phyloP scores from a whole-genome alignment of 306 rosid genomes.

The Prunus fruticosa region DNA sequence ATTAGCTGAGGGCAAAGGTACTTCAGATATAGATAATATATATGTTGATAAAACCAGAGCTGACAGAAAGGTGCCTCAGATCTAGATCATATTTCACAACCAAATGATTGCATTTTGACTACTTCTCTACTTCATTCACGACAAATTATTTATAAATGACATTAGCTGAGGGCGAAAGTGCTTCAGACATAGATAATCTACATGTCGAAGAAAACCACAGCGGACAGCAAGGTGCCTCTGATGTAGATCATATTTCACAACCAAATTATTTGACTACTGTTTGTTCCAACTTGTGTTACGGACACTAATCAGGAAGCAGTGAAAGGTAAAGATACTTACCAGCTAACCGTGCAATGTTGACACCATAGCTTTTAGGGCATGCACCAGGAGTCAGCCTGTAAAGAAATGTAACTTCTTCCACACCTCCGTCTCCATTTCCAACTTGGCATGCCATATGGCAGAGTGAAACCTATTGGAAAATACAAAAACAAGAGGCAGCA shows the following conservation, averaged over 20 bases:
- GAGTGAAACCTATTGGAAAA: slow-evolving; percentile 65
- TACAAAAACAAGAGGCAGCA: slow-evolving; percentile 20
- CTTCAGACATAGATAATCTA: not conserved
- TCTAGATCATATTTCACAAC: not conserved
- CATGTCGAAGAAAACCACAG: not conserved
- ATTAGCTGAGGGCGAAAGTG: not conserved
- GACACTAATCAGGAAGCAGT: not conserved
- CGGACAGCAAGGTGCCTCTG: not conserved
- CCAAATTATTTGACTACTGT: not conserved
- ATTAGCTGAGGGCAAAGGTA: not conserved
- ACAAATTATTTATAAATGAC: not conserved
- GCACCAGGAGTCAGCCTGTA: slow-evolving; percentile 78
- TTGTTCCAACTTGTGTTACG: not conserved
- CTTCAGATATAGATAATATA: too few species aligned
- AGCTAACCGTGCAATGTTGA: slow-evolving; percentile 90
- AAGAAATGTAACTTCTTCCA: slow-evolving; percentile 94
- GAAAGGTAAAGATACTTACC: slow-evolving; percentile 42
- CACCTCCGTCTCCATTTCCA: slow-evolving; percentile 59
- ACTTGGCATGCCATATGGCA: slow-evolving; percentile 95
- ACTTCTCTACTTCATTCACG: not conserved
- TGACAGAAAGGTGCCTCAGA: not conserved
- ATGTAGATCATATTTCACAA: not conserved
- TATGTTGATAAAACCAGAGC: not conserved
- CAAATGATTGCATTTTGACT: not conserved
- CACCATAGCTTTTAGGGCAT: slow-evolving; percentile 98